Conservation (phyloP, 1,284 basidiomycete species). For the Rhizopogon hawkerae region DNA sequence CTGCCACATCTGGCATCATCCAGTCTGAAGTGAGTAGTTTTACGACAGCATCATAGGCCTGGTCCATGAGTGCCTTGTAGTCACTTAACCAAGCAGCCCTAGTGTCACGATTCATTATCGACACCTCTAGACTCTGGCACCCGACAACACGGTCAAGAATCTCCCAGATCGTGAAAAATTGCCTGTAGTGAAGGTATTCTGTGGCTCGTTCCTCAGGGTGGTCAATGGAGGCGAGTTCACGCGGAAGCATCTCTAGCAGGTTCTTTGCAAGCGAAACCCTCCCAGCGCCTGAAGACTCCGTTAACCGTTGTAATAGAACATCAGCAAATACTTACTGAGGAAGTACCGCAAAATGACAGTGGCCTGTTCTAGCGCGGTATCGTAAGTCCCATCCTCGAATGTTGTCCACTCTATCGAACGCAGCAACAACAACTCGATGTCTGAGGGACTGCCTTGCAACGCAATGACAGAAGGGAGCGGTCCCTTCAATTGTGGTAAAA, state of each 20-base stretch:
- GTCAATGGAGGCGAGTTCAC: slow-evolving; percentile 48
- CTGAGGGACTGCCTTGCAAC: slow-evolving; percentile 42
- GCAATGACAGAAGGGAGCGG: slow-evolving; percentile 55
- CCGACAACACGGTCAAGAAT: slow-evolving; percentile 49
- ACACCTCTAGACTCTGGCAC: slow-evolving; percentile 44
- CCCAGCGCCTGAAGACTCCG: slow-evolving; percentile 49
- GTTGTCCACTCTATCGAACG: slow-evolving; percentile 93
- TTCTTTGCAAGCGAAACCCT: slow-evolving; percentile 63
- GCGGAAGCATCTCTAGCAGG: slow-evolving; percentile 59
- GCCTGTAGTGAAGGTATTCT: slow-evolving; percentile 66
- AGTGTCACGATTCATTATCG: slow-evolving; percentile 50
- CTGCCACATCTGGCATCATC: slow-evolving; percentile 43
- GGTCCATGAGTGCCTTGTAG: slow-evolving; percentile 51
- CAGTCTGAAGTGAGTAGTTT: slow-evolving; percentile 71
- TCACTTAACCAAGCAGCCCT: slow-evolving; percentile 53
- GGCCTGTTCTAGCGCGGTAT: slow-evolving; percentile 75
- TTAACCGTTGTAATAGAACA: neutral
- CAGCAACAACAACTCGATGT: slow-evolving; percentile 63
- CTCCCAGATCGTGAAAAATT: slow-evolving; percentile 68
- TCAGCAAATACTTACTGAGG: slow-evolving; percentile 48
- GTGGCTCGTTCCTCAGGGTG: slow-evolving; percentile 57
- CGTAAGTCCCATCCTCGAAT: slow-evolving; percentile 64
- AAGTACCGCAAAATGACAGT: slow-evolving; percentile 84
- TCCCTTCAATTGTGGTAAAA: slow-evolving; percentile 46
- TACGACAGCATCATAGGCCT: slow-evolving; percentile 50